phyloP scores from a whole-genome alignment of 2,329 filamentous ascomycete genomes.

The Ophiostoma ulmi region DNA sequence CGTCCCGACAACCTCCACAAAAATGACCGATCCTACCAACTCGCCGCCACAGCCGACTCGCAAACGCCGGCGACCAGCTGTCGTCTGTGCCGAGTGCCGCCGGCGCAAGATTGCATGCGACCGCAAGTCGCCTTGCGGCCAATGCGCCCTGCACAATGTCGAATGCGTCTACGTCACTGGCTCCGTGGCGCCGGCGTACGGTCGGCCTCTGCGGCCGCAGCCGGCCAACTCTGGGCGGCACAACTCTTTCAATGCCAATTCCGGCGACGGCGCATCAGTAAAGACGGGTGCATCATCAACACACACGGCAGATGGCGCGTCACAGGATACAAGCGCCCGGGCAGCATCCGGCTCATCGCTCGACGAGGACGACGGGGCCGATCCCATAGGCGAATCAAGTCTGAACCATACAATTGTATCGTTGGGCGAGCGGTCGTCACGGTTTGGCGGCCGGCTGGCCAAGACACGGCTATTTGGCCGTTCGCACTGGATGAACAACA shows the following conservation, averaged over 20 bases:
- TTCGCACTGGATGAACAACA: constrained; percentile 28
- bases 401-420: neutral
- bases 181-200: constrained; percentile 30
- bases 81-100: constrained; percentile 54
- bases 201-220: constrained; percentile 22
- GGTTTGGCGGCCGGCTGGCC: constrained; percentile 26
- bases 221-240: neutral
- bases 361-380: constrained; percentile 18
- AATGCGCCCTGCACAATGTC: constrained; percentile 52
- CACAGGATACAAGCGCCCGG: neutral
- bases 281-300: neutral
- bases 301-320: neutral
- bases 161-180: constrained; percentile 47
- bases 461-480: constrained; percentile 28
- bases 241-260: neutral
- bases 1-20: neutral
- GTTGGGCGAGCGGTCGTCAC: constrained; percentile 20
- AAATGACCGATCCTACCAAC: neutral
- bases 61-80: constrained; percentile 34
- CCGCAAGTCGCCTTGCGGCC: constrained; percentile 52
- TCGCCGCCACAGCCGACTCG: constrained; percentile 20
- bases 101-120: constrained; percentile 58
- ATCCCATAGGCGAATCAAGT: neutral
- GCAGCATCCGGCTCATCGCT: constrained; percentile 1
- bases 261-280: neutral